phyloP scores from a whole-genome alignment of 2,329 filamentous ascomycete species.

The Sordariomycetes sp. region DNA sequence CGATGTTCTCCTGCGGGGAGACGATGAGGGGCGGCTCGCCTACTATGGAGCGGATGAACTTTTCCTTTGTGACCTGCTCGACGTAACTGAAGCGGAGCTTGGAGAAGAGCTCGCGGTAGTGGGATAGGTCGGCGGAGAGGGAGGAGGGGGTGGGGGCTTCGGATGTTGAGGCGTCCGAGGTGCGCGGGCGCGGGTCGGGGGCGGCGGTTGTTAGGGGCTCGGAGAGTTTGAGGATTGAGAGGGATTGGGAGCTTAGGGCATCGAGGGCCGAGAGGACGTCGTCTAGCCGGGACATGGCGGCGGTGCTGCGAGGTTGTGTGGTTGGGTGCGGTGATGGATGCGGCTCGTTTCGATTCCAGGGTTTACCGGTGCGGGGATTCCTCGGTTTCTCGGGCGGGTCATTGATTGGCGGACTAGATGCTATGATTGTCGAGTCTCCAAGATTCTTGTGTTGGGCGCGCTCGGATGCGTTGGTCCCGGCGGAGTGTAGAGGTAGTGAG shows the following conservation, averaged over 20 bases:
- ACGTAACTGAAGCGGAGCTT: conserved; percentile 96
- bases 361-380: too few species aligned
- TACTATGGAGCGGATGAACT: conserved; percentile 86
- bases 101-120: conserved; percentile 91
- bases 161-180: conserved; percentile 58
- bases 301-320: not conserved
- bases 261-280: conserved; percentile 34
- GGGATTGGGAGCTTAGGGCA: conserved; percentile 37
- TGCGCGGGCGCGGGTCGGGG: conserved; percentile 32
- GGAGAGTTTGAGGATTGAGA: conserved; percentile 66
- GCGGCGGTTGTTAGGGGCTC: conserved; percentile 43
- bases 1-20: conserved; percentile 66
- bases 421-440: too few species aligned
- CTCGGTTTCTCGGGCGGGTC: too few species aligned
- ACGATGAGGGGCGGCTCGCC: conserved; percentile 82
- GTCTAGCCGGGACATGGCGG: conserved; percentile 14
- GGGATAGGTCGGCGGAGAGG: conserved; percentile 69
- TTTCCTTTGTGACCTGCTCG: conserved; percentile 97
- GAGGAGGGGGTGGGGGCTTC: conserved; percentile 61
- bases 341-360: too few species aligned
- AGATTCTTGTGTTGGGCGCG: too few species aligned
- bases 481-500: too few species aligned
- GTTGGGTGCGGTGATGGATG: not conserved
- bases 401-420: too few species aligned
- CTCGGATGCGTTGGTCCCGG: too few species aligned